A percentile compares a stretch with the other conserved stretches of the same genome.
Conservation (phyloP, 768 basidiomycete species). For the Tricholoma bakamatsutake region DNA sequence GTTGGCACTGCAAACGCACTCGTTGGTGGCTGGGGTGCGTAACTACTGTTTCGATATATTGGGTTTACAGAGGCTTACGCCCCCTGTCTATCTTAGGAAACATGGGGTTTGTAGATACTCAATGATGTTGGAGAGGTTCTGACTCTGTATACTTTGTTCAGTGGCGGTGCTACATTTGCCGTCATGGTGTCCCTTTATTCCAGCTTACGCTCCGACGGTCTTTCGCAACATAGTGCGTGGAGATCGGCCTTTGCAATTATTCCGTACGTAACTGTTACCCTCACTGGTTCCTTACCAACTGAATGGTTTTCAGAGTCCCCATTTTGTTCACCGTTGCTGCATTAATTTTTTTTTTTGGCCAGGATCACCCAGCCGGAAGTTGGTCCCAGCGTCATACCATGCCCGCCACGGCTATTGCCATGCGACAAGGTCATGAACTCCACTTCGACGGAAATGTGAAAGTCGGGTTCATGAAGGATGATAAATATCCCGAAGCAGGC, state of each 20-base stretch:
- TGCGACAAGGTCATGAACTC: conserved; percentile 9
- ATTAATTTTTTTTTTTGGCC: conserved; percentile 38
- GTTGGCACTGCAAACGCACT: conserved; percentile 46
- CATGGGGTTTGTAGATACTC: conserved; percentile 24
- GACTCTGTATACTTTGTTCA: conserved; percentile 4
- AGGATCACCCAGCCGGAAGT: conserved; percentile 48
- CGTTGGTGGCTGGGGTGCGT: conserved; percentile 40
- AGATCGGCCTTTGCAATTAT: conserved; percentile 49
- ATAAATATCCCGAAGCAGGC: not conserved
- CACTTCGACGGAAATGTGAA: not conserved
- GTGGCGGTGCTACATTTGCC: conserved; percentile 47
- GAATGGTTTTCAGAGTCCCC: conserved; percentile 30
- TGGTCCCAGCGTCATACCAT: conserved; percentile 43
- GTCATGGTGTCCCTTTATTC: conserved; percentile 52
- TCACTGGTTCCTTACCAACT: not conserved
- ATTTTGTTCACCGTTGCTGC: conserved; percentile 38
- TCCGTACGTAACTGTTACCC: conserved; percentile 25
- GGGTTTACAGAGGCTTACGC: not conserved
- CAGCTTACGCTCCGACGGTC: conserved; percentile 27
- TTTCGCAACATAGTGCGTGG: conserved; percentile 42
- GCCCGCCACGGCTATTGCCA: conserved; percentile 21
- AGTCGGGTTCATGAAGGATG: not conserved
- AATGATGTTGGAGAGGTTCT: not conserved
- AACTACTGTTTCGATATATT: not conserved
- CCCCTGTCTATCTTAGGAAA: conserved; percentile 23